Conservation (phyloP, 176 grass and related monocot species). For the Saccharum spontaneum region DNA sequence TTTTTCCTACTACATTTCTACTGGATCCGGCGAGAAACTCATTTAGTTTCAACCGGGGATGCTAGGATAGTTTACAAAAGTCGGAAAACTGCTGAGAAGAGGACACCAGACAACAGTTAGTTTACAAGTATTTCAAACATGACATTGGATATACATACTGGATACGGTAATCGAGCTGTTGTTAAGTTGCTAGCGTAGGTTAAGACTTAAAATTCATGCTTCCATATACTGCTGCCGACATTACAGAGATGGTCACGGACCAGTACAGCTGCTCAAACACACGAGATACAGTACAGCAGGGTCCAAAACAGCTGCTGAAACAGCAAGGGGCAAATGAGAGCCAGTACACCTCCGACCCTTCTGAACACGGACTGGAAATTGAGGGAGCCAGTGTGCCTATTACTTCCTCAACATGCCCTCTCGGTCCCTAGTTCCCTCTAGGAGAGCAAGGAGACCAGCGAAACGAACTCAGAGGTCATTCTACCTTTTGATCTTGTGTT, state of each 20-base stretch:
- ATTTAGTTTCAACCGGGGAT: neutral
- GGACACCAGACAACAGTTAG: neutral
- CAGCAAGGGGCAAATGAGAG: neutral
- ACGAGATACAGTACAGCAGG: neutral
- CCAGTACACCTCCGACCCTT: neutral
- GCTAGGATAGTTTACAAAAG: neutral
- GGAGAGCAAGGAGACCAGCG: constrained; percentile 79
- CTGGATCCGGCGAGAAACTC: neutral
- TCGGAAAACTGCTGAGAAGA: neutral
- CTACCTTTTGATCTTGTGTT: constrained; percentile 91
- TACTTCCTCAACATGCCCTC: neutral
- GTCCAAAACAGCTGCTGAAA: neutral
- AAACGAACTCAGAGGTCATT: constrained; percentile 86
- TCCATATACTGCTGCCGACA: neutral
- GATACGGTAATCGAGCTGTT: neutral
- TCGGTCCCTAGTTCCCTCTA: constrained; percentile 24
- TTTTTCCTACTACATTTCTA: neutral
- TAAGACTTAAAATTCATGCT: constrained; percentile 2
- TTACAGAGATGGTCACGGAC: neutral
- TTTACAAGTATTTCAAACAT: neutral
- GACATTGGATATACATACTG: neutral
- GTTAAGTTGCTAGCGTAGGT: neutral
- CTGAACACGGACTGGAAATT: neutral
- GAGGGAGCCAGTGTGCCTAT: neutral
- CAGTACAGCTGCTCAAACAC: neutral